Conservation (phyloP, 2,329 filamentous ascomycete genomes). For the Claviceps lovelessii region DNA sequence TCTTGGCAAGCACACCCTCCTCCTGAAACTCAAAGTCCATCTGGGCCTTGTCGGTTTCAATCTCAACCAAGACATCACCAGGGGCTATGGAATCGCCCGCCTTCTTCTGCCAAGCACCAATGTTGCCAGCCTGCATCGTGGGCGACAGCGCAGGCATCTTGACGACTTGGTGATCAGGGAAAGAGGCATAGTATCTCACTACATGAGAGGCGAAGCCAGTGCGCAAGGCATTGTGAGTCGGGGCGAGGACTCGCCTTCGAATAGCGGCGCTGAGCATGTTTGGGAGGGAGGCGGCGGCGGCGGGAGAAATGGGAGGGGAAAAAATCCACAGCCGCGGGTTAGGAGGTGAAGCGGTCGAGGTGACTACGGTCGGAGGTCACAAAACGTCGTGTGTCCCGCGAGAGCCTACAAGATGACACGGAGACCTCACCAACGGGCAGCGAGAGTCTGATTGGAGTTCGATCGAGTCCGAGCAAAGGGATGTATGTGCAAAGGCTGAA, state of each 20-base stretch:
- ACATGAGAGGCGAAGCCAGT: constrained; percentile 38
- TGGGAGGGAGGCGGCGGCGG: too few relatives aligned
- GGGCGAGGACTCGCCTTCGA: constrained; percentile 45
- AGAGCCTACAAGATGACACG: not conserved
- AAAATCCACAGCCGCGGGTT: constrained; percentile 17
- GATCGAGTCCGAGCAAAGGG: constrained; percentile 9
- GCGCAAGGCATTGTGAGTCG: constrained; percentile 35
- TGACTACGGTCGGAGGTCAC: constrained; percentile 9
- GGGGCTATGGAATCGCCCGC: constrained; percentile 73
- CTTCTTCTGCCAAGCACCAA: constrained; percentile 97
- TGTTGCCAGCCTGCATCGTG: constrained; percentile 94
- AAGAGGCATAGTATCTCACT: constrained; percentile 61
- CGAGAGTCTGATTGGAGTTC: constrained; percentile 4
- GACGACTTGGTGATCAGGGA: constrained; percentile 86
- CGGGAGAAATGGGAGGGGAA: constrained; percentile 3
- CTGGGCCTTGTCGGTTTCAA: constrained; percentile 99
- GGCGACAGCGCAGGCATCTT: constrained; percentile 97
- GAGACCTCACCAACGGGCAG: constrained; percentile 1
- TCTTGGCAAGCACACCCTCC: constrained; percentile 87
- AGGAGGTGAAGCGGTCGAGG: constrained; percentile 6
- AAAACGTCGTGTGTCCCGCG: not conserved
- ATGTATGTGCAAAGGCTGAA: constrained; percentile 3
- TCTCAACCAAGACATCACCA: constrained; percentile 92
- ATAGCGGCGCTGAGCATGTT: constrained; percentile 49
- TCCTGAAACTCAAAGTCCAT: constrained; percentile 99